Percentiles rank a stretch among this genome's conserved stretches.
These are phyloP conservation scores for Maudiozyma barnettii DNA, from an alignment of 805 yeast species.

Conservation along the genomic window DNA sequence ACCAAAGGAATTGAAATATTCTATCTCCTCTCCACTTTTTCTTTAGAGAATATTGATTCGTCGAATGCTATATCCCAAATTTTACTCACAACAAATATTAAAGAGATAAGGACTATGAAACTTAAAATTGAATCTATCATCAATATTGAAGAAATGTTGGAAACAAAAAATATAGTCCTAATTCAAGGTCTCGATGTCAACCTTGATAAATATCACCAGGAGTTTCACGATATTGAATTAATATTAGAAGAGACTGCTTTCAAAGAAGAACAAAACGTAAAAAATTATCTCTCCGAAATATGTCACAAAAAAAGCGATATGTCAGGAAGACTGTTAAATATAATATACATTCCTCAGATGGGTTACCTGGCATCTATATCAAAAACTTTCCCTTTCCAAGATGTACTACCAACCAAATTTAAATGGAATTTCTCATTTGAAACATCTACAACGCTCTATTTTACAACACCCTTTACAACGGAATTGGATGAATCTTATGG, in stretches of 20 bases:
- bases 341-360: conserved; percentile 38
- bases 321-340: conserved; percentile 19
- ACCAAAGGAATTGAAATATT: conserved; percentile 12
- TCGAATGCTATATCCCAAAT: background rate
- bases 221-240: conserved; percentile 29
- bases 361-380: conserved; percentile 33
- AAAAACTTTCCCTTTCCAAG: background rate
- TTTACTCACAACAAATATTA: background rate
- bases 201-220: conserved; percentile 21
- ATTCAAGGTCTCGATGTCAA: conserved; percentile 24
- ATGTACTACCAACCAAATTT: conserved; percentile 1
- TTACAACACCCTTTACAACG: conserved; percentile 26
- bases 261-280: conserved; percentile 7
- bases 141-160: conserved; percentile 32
- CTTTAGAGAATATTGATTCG: conserved; percentile 1
- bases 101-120: background rate
- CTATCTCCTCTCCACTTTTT: conserved; percentile 6
- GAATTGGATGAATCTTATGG: conserved; percentile 33
- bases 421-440: conserved; percentile 33
- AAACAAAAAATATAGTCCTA: conserved; percentile 22
- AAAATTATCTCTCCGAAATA: background rate
- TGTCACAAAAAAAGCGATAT: background rate
- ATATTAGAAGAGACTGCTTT: conserved; percentile 19
- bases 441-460: conserved; percentile 31
- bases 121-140: conserved; percentile 20